These are phyloP conservation scores for Rhodotorula graminis DNA, from an alignment of 768 basidiomycete species.

Conservation along the genomic window DNA sequence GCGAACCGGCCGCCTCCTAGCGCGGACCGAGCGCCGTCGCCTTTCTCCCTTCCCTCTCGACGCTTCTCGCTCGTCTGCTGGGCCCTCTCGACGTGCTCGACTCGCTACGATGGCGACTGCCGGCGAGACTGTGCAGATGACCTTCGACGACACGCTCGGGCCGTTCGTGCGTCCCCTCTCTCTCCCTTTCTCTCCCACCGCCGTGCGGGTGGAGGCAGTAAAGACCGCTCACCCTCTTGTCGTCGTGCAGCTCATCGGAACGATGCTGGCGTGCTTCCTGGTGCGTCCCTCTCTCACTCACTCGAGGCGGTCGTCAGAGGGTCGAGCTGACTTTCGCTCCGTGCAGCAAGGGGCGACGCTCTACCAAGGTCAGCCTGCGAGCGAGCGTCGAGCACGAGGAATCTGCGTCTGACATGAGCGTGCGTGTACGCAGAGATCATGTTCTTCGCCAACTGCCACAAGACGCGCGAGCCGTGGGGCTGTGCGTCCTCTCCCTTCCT, in stretches of 20 bases:
- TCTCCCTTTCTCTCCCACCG: no score
- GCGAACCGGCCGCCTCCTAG: no score
- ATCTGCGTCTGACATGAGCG: not conserved
- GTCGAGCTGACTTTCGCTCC: not conserved
- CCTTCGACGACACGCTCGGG: not conserved
- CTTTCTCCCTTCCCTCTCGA: not conserved
- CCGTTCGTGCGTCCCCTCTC: not conserved
- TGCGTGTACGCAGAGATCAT: not conserved
- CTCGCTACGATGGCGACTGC: not conserved
- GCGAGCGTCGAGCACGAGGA: no score
- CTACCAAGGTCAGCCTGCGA: conserved; percentile 8
- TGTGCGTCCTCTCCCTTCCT: not conserved
- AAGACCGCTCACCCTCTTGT: no score
- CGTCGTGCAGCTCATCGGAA: conserved; percentile 17
- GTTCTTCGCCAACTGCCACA: conserved; percentile 4
- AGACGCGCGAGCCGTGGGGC: conserved; percentile 5
- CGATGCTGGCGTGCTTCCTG: conserved; percentile 15
- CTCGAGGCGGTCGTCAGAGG: no score
- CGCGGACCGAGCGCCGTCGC: no score
- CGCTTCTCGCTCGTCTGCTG: not conserved
- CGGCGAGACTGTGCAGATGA: not conserved
- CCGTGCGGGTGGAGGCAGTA: no score
- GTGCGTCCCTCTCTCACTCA: not conserved
- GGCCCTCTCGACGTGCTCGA: no score
- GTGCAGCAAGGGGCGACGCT: conserved; percentile 20